Percentiles rank a stretch among this genome's conserved stretches.
phyloP scores from a whole-genome alignment of 768 basidiomycete species.

The Lenzites betulinus region DNA sequence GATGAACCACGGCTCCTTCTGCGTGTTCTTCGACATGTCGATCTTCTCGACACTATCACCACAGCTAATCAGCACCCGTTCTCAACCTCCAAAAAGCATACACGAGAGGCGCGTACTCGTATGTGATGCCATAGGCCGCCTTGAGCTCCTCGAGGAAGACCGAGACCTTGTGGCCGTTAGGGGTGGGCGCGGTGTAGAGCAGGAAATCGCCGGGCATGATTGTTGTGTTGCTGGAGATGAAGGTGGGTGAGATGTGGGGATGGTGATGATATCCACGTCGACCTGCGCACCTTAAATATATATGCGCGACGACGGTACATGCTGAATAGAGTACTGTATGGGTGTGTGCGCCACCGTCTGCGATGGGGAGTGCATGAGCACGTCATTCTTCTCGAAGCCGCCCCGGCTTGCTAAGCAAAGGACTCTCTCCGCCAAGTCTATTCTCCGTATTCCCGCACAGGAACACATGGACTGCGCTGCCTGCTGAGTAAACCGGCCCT shows the following conservation, averaged over 20 bases:
- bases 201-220: constrained; percentile 17
- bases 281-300: neutral
- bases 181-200: constrained; percentile 44
- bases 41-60: constrained; percentile 50
- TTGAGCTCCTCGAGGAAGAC: constrained; percentile 65
- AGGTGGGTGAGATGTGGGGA: neutral
- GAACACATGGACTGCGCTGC: neutral
- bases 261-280: neutral
- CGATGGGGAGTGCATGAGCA: neutral
- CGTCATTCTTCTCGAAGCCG: neutral
- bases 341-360: neutral
- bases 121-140: constrained; percentile 42
- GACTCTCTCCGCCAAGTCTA: neutral
- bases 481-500: neutral
- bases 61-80: neutral
- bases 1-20: constrained; percentile 84
- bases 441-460: neutral
- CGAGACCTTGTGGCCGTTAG: constrained; percentile 57
- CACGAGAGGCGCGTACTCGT: constrained; percentile 43
- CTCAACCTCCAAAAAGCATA: neutral
- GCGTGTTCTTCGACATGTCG: constrained; percentile 61
- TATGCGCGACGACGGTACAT: neutral
- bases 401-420: neutral
- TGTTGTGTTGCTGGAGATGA: neutral
- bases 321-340: neutral